phyloP scores from a whole-genome alignment of 139 green algal species.

The Raphidocelis subcapitata region DNA sequence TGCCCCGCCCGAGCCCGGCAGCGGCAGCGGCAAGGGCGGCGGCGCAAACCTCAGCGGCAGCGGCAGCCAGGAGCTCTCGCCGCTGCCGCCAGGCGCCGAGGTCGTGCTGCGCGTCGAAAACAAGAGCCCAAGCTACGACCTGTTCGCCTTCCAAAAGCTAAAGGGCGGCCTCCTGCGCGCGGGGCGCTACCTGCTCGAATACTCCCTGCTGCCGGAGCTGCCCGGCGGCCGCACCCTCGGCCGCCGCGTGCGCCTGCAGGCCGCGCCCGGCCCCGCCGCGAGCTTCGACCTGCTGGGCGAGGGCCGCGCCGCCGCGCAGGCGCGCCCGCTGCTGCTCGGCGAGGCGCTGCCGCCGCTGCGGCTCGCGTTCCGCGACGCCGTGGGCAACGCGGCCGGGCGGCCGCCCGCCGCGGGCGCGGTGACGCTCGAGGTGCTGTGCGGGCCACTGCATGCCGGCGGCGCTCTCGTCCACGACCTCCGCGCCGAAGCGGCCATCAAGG shows the following conservation, averaged over 20 bases:
- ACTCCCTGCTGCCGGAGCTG: constrained; percentile 47
- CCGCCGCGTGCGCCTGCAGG: constrained; percentile 34
- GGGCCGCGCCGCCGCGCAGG: constrained; percentile 36
- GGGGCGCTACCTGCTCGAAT: constrained; percentile 20
- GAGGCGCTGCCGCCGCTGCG: constrained; percentile 58
- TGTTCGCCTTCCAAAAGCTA: constrained; percentile 55
- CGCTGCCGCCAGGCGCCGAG: constrained; percentile 28
- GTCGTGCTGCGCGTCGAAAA: constrained; percentile 57
- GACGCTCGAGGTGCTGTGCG: not conserved
- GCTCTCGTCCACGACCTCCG: not conserved
- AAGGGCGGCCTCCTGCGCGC: constrained; percentile 29
- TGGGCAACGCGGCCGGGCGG: constrained; percentile 41
- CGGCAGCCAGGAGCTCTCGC: not conserved
- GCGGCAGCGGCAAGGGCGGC: not conserved
- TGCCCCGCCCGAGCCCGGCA: not conserved
- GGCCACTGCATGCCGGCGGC: not conserved
- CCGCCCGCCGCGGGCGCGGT: not conserved
- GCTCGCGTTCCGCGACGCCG: constrained; percentile 46
- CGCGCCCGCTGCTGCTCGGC: constrained; percentile 52
- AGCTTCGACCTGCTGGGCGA: constrained; percentile 55
- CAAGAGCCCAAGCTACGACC: constrained; percentile 46
- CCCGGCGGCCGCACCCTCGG: constrained; percentile 20
- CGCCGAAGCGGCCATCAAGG: not conserved
- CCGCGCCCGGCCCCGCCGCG: constrained; percentile 34
- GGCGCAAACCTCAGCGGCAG: not conserved